Evolutionary conservation across 352 stramenopile genomes (phyloP), one percentile per base, ranked within the genome.

Genomic region (Phytophthora syringae): DNA sequence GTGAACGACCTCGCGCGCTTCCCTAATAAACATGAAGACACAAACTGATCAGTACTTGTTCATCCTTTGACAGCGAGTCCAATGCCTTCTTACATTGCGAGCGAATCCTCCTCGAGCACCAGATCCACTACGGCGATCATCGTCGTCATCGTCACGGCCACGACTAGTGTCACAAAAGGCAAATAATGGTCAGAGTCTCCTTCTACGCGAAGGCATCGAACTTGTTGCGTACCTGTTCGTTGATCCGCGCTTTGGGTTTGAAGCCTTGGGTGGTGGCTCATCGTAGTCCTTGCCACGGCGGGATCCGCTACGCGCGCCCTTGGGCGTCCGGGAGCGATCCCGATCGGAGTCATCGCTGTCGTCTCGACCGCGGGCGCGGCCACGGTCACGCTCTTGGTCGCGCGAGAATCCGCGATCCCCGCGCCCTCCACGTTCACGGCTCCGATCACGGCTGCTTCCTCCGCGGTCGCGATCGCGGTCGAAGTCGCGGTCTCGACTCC

Each of bases 71-170:
- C 15, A 22, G 15, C 2, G 20, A 47, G 3, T 18, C 24, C 15
- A 20, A 18, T 47, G 40, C 20, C 25, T n/a, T 47, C 71, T 44
- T 76, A 90, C 84, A 49, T 64, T 83, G 39, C 82, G 85, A 15
- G 60, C 49, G 30, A 61, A 61, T 37, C 67, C 60, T 34, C 53
- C 58, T 47, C 55, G 50, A 7, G 57, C 45, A n/a, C 57, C 30
- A 15, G 59, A 32, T 34, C 62, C 59, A 18, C 52, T 56, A 42
- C 78, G 65, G 20, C 76, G 79, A n/a, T 81, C 62, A 12, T 77
- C 75, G 12, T 90, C 77, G n/a, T 91, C 80, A 43, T 90, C 81
- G 12, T 86, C 84, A 52, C 74, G 73, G 28, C 71, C 67, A 12
- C 77, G 68, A 21, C 79, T 64, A 11, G 67, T 64, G 21, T 24